Evolutionary conservation across 192 early-diverging fungal genomes (phyloP).

Genomic region (Glomus cerebriforme): DNA sequence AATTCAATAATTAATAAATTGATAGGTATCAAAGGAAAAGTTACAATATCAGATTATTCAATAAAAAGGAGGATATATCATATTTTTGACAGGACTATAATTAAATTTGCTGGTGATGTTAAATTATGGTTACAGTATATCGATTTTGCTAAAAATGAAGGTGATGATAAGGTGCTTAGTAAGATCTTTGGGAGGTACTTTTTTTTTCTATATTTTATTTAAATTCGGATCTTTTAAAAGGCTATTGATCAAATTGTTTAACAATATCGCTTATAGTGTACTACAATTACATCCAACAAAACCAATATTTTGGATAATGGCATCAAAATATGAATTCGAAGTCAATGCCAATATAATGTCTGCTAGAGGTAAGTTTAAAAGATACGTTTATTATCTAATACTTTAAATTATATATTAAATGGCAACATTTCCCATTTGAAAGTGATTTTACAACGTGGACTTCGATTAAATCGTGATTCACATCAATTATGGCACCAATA

Average conservation of each 20-base stretch:
- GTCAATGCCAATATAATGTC: constrained; percentile 77
- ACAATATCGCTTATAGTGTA: constrained; percentile 50
- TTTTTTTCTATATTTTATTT: not conserved
- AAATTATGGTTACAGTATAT: constrained; percentile 92
- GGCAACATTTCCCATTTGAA: not conserved
- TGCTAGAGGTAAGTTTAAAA: constrained; percentile 58
- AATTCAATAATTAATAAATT: not conserved
- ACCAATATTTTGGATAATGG: constrained; percentile 85
- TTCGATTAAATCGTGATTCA: constrained; percentile 78
- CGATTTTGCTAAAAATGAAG: constrained; percentile 68
- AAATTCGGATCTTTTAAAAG: not conserved
- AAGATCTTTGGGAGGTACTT: constrained; percentile 70
- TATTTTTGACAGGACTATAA: constrained; percentile 79
- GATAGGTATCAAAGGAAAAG: constrained; percentile 38
- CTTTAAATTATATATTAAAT: not conserved
- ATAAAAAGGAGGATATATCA: constrained; percentile 73
- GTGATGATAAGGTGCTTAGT: constrained; percentile 62
- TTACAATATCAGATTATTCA: constrained; percentile 76
- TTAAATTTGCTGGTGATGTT: constrained; percentile 77
- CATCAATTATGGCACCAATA: constrained; percentile 89
- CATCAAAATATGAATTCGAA: constrained; percentile 88
- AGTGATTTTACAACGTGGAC: constrained; percentile 81
- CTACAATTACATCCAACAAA: constrained; percentile 87
- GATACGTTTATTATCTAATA: not conserved
- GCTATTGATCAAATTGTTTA: not conserved